Base-by-base conservation (phyloP, 2,329 filamentous ascomycete species). In the Emergomyces orientalis region DNA sequence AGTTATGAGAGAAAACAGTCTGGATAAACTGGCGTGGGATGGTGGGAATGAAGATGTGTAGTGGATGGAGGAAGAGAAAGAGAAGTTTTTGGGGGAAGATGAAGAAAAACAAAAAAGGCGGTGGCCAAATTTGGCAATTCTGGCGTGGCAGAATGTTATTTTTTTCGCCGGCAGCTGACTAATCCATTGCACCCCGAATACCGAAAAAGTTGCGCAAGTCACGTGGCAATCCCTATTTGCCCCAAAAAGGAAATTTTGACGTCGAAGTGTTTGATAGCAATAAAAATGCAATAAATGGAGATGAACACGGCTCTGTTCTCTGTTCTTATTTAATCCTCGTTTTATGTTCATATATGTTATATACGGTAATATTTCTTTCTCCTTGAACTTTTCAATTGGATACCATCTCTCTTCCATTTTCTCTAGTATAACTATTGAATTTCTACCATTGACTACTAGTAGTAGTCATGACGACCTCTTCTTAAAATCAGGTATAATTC, bases 21-120 rank as follows among this genome's bases (percentile, higher is more conserved):
- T 58, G 22, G 62, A 56, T 57, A 32, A 60, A 22, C 43, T 34
- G 52, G 32, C 9, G 47, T 37, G 37, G 30, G 47, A 39, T 52
- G 34, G 32, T 41, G 34, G 27, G 5, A 41, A 13, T 39, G 54
- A 41, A 57, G 54, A 41, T 17, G 54, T 39, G 17, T 14, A 19
- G 32, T 9, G 22, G 54, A 22, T 43, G 57, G 43, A 52, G 49
- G 60, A 60, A 57, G 58, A 54, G 52, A 57, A 52, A 63, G 65
- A 66, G 64, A 68, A 67, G 65, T 63, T 65, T 59, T 61, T 60
- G 59, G 65, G 67, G 67, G 64, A 63, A 65, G 57, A 65, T 66
- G 49, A 63, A 62, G 62, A 66, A 65, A 43, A 51, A 54, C 64
- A 64, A 63, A 27, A 17, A 45, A 5, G 59, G 59, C 59, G 59